phyloP scores from a whole-genome alignment of 805 yeast genomes.

The Saccharomycopsis sp. region DNA sequence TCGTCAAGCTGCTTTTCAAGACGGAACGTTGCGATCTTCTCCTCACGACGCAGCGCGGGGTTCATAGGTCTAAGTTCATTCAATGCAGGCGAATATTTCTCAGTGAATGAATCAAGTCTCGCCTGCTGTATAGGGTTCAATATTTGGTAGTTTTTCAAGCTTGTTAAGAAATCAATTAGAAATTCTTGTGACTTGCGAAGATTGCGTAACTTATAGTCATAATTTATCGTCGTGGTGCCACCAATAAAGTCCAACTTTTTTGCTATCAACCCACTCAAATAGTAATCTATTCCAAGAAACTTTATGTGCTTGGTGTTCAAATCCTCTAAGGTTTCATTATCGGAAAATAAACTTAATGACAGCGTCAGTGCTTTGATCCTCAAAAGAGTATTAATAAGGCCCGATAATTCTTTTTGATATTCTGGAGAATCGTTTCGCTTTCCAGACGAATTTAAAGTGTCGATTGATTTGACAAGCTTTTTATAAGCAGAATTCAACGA shows the following conservation, averaged over 20 bases:
- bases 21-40: conserved; percentile 64
- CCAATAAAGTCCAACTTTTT: conserved; percentile 25
- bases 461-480: background rate
- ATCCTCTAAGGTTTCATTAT: conserved; percentile 67
- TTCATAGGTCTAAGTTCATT: conserved; percentile 29
- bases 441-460: conserved; percentile 16
- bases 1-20: conserved; percentile 47
- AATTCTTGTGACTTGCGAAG: conserved; percentile 38
- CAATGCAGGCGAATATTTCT: conserved; percentile 35
- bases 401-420: conserved; percentile 35
- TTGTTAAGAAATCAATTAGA: conserved; percentile 40
- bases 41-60: conserved; percentile 50
- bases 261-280: conserved; percentile 39
- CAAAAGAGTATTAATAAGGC: conserved; percentile 37
- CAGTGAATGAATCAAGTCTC: conserved; percentile 34
- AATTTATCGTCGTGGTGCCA: conserved; percentile 3
- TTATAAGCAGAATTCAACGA: background rate
- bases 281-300: conserved; percentile 53
- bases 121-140: conserved; percentile 33
- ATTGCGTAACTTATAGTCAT: conserved; percentile 26
- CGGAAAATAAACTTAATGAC: conserved; percentile 56
- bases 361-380: conserved; percentile 39
- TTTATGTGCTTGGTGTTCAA: conserved; percentile 56
- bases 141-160: conserved; percentile 39
- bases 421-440: conserved; percentile 37